Percentiles rank a stretch among this genome's conserved stretches.
Conservation (phyloP, 257 asterid species). For the Solanum virginianum region DNA sequence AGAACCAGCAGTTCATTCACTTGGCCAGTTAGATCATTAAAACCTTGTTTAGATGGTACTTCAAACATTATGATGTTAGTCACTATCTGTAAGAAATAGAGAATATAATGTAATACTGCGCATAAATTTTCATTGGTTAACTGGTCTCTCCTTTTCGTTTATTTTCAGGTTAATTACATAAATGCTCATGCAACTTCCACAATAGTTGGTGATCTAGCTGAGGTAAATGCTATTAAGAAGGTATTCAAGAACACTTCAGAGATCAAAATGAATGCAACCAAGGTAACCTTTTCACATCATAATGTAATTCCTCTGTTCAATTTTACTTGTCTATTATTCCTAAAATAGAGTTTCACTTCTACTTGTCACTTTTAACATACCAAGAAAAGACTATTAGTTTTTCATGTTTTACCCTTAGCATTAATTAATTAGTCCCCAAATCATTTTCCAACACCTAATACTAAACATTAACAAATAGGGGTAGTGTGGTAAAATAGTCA, state of each 20-base stretch:
- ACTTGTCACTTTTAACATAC: not conserved
- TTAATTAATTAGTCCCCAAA: not conserved
- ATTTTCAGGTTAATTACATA: conserved; percentile 79
- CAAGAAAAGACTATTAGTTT: not conserved
- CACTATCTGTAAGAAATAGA: not conserved
- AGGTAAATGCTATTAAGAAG: conserved; percentile 84
- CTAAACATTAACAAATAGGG: not conserved
- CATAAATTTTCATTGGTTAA: not conserved
- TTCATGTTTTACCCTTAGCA: not conserved
- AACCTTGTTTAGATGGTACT: not conserved
- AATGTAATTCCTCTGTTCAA: not conserved
- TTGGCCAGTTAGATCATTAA: not conserved
- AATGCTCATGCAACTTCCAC: conserved; percentile 97
- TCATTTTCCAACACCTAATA: not conserved
- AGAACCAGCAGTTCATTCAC: not conserved
- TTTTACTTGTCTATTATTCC: not conserved
- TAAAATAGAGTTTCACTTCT: not conserved
- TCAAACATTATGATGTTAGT: not conserved
- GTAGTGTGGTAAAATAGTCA: not conserved
- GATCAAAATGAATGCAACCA: conserved; percentile 82
- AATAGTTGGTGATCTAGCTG: conserved; percentile 84
- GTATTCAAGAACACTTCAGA: conserved; percentile 70
- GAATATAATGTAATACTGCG: not conserved
- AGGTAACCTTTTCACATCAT: conserved; percentile 27
- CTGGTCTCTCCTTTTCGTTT: not conserved